phyloP scores from a whole-genome alignment of 23 red algal genomes.

The Pyropia haitanensis region DNA sequence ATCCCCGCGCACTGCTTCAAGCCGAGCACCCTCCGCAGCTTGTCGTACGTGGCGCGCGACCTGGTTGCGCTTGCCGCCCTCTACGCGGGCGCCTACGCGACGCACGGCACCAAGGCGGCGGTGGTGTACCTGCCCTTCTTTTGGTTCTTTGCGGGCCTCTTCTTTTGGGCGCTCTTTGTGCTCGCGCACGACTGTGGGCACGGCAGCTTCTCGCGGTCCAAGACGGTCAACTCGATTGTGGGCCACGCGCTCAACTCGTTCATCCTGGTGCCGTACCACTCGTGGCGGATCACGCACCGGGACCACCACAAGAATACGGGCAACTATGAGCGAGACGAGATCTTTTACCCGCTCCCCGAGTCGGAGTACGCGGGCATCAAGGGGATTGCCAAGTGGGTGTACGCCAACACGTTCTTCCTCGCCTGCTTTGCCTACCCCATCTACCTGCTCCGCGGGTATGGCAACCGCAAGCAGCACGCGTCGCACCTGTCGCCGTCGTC shows the following conservation, averaged over 20 bases:
- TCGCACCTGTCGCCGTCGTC: conserved; percentile 50
- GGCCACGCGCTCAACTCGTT: conserved; percentile 48
- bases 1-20: conserved; percentile 61
- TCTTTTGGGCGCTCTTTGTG: conserved; percentile 85
- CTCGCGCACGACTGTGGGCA: conserved; percentile 81
- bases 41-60: conserved; percentile 50
- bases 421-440: conserved; percentile 51
- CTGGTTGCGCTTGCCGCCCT: conserved; percentile 21
- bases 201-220: conserved; percentile 38
- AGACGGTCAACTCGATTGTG: conserved; percentile 38
- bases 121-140: conserved; percentile 18
- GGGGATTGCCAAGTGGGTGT: conserved; percentile 18
- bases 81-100: conserved; percentile 20
- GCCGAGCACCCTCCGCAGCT: conserved; percentile 1
- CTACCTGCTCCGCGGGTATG: conserved; percentile 52
- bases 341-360: conserved; percentile 54
- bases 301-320: conserved; percentile 73
- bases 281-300: conserved; percentile 68
- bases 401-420: conserved; percentile 24
- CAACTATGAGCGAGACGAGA: conserved; percentile 70
- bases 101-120: conserved; percentile 17
- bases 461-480: conserved; percentile 37
- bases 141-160: conserved; percentile 50
- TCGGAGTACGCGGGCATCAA: conserved; percentile 35
- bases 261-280: conserved; percentile 70